Base-by-base conservation (phyloP, 306 rosid genomes). In the Sindora glabra region DNA sequence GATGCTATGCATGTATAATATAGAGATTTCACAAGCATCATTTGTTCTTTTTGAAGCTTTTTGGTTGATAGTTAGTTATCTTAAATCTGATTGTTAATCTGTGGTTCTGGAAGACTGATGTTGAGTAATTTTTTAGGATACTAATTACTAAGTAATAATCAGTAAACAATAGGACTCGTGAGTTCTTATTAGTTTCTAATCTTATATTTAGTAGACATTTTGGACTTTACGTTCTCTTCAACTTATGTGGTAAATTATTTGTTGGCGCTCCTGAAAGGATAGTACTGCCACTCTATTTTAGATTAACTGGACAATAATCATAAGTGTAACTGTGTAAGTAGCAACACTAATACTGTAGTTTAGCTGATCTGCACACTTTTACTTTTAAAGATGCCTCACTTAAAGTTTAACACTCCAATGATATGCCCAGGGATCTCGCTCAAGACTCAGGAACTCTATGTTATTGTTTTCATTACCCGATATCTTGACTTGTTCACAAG, bases 391-490 rank as follows among this genome's bases (percentile, higher is more conserved):
- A 24, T 25, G 13, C 64, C 50, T 23, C 21, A 6, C 24, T 13
- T 57, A 23, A 24, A 39, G 29, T 10, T 39, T 23, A 57, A 22
- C 22, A 1, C 13, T 24, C 17, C 50, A 39, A 40, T 39, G 23
- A 39, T 24, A 38, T 40, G 16, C 5, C 10, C 38, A 77, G 78
- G 78, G 21, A 63, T 77, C 57, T 77, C 82, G 8, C 75, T 62
- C 8, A 67, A 72, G 71, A 77, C 82, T 42, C 82, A 77, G 60
- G 82, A 77, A 40, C 63, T 72, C 36, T 53, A 73, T 62, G 72
- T 22, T n/a, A 10, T 72, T 19, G 78, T 77, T 17, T 72, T 67
- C 48, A 46, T 67, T 16, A 62, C 78, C 32, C 74, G 78, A 12
- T 77, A 77, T 60, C 34, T 72, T 24, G 74, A 67, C 74, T 36